Conservation (phyloP, 495 filamentous ascomycete species). For the Hypoxylon cercidicola region DNA sequence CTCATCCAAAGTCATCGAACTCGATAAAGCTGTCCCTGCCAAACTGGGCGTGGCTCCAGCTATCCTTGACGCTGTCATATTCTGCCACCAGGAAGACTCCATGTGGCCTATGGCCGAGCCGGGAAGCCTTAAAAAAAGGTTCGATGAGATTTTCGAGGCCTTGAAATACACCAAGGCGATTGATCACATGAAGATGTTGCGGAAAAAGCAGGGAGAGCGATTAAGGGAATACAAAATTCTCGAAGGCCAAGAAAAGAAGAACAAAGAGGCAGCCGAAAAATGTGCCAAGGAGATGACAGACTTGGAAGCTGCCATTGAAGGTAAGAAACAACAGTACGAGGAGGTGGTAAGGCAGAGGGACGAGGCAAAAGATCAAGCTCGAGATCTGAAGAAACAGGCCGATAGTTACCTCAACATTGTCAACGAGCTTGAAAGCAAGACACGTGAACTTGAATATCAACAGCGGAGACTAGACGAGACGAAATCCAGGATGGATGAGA, state of each 20-base stretch:
- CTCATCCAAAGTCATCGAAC: conserved; percentile 79
- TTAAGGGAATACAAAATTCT: conserved; percentile 74
- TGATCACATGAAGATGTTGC: conserved; percentile 85
- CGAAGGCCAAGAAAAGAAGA: conserved; percentile 79
- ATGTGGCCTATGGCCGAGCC: conserved; percentile 98
- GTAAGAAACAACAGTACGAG: conserved; percentile 28
- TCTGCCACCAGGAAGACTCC: conserved; percentile 98
- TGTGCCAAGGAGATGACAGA: conserved; percentile 70
- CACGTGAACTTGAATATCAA: conserved; percentile 69
- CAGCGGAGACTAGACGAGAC: conserved; percentile 73
- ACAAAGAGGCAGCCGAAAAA: conserved; percentile 85
- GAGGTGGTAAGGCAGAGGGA: conserved; percentile 77
- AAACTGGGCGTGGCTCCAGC: conserved; percentile 91
- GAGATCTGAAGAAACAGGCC: conserved; percentile 55
- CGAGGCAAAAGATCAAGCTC: conserved; percentile 59
- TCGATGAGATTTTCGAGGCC: conserved; percentile 98
- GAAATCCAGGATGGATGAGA: conserved; percentile 73
- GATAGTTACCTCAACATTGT: conserved; percentile 63
- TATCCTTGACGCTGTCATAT: conserved; percentile 92
- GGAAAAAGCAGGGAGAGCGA: conserved; percentile 84
- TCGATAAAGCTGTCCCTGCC: conserved; percentile 84
- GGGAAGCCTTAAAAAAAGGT: conserved; percentile 82
- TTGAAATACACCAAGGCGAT: conserved; percentile 97
- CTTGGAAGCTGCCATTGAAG: conserved; percentile 54
- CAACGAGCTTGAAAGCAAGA: conserved; percentile 77